Evolutionary conservation across 495 filamentous ascomycete genomes (phyloP).

Genomic region (Halenospora varia): DNA sequence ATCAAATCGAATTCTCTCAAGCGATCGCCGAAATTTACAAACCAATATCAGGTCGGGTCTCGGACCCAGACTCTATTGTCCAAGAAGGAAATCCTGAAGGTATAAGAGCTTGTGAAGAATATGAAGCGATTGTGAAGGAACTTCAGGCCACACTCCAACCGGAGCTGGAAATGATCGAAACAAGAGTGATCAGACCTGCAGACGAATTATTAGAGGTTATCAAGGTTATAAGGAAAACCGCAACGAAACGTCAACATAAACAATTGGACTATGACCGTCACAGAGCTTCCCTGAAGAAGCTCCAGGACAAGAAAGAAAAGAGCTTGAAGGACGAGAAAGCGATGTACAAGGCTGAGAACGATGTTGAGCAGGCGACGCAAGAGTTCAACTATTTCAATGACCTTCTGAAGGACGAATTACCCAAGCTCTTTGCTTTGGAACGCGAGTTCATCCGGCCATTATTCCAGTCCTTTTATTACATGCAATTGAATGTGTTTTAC

Average conservation of each 20-base stretch:
- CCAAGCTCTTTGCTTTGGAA: slow-evolving; percentile 88
- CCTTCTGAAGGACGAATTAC: slow-evolving; percentile 90
- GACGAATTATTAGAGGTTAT: slow-evolving; percentile 93
- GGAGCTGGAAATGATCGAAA: slow-evolving; percentile 97
- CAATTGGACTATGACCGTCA: slow-evolving; percentile 94
- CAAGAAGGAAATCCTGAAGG: slow-evolving; percentile 89
- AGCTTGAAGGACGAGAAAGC: slow-evolving; percentile 96
- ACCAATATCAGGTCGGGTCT: slow-evolving; percentile 92
- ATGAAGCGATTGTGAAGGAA: slow-evolving; percentile 86
- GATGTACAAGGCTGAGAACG: slow-evolving; percentile 90
- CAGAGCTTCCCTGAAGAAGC: slow-evolving; percentile 77
- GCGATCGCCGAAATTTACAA: slow-evolving; percentile 96
- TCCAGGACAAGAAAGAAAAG: slow-evolving; percentile 97
- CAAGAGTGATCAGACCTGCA: slow-evolving; percentile 85
- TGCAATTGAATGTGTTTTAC: slow-evolving; percentile 99
- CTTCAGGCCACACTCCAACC: slow-evolving; percentile 83
- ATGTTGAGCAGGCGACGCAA: slow-evolving; percentile 87
- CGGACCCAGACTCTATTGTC: slow-evolving; percentile 80
- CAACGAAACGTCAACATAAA: slow-evolving; percentile 91
- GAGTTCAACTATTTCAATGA: slow-evolving; percentile 98
- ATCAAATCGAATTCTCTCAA: slow-evolving; percentile 98
- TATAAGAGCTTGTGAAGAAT: slow-evolving; percentile 93
- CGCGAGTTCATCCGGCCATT: slow-evolving; percentile 94
- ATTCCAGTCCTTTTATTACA: slow-evolving; percentile 99
- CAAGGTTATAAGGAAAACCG: slow-evolving; percentile 87